Evolutionary conservation across 805 yeast genomes (phyloP).

Genomic region (Blastobotrys muscicola): DNA sequence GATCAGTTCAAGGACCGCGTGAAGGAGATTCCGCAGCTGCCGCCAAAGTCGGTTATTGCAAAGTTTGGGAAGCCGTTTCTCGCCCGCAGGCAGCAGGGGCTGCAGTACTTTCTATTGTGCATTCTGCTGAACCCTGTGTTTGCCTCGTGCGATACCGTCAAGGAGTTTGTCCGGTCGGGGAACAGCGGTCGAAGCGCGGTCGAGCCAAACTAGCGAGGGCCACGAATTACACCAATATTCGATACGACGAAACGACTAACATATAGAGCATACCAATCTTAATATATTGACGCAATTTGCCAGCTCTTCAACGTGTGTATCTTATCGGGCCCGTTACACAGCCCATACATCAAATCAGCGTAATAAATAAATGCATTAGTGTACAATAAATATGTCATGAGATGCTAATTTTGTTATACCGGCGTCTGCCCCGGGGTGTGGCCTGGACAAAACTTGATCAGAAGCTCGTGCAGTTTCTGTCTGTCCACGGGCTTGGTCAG

Average conservation of each 20-base stretch:
- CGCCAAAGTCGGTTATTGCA: constrained; percentile 34
- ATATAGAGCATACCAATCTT: too few relatives aligned
- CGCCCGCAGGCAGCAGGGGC: constrained; percentile 32
- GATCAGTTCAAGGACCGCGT: constrained; percentile 29
- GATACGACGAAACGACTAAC: too few relatives aligned
- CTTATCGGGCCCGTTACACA: too few relatives aligned
- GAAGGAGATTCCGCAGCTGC: constrained; percentile 36
- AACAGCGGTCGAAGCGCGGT: background rate
- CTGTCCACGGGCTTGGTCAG: constrained; percentile 81
- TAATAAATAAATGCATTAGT: too few relatives aligned
- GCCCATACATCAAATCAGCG: too few relatives aligned
- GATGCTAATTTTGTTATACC: too few relatives aligned
- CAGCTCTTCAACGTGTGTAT: too few relatives aligned
- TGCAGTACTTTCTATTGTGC: constrained; percentile 37
- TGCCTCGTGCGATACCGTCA: constrained; percentile 22
- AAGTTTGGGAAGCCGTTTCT: constrained; percentile 29
- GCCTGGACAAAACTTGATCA: constrained; percentile 18
- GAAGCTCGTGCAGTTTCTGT: constrained; percentile 50
- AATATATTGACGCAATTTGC: too few relatives aligned
- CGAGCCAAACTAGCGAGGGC: too few relatives aligned
- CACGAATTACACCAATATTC: too few relatives aligned
- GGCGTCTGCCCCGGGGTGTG: too few relatives aligned
- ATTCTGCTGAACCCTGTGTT: constrained; percentile 36
- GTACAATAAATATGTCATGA: too few relatives aligned
- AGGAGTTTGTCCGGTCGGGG: constrained; percentile 20